Evolutionary conservation across 495 filamentous ascomycete species (phyloP).

Genomic region (Hypoxylon rickii): DNA sequence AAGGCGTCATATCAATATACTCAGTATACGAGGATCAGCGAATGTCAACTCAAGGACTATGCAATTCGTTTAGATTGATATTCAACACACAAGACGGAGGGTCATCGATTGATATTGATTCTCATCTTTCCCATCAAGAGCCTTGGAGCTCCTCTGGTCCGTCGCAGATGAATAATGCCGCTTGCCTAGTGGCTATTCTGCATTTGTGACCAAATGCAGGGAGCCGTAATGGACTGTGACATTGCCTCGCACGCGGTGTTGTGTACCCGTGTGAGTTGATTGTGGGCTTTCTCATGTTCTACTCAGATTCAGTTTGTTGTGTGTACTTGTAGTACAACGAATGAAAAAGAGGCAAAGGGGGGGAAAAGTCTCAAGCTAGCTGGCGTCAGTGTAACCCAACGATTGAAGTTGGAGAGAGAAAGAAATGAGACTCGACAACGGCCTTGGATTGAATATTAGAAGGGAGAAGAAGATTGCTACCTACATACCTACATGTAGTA

Average conservation of each 20-base stretch:
- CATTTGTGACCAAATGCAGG: conserved; percentile 16
- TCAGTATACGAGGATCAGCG: conserved; percentile 5
- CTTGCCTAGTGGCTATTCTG: conserved; percentile 22
- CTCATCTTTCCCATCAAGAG: conserved; percentile 17
- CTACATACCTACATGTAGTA: too few relatives aligned
- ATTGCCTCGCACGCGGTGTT: conserved; percentile 8
- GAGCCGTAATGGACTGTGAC: conserved; percentile 14
- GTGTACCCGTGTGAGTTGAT: conserved; percentile 11
- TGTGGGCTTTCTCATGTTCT: conserved; percentile 9
- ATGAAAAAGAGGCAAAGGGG: conserved; percentile 7
- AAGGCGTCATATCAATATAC: conserved; percentile 27
- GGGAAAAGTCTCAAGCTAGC: too few relatives aligned
- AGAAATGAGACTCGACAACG: conserved; percentile 1
- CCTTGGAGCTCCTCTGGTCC: conserved; percentile 13
- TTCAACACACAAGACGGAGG: too few relatives aligned
- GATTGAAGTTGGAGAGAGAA: background rate
- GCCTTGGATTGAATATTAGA: background rate
- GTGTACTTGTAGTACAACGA: conserved; percentile 14
- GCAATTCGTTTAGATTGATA: background rate
- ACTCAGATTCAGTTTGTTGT: conserved; percentile 30
- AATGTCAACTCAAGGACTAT: background rate
- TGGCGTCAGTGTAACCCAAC: background rate
- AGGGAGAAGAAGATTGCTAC: background rate
- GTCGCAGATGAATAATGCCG: conserved; percentile 5
- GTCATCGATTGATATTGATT: background rate